Conservation (phyloP, 2,329 filamentous ascomycete species). For the Oidium heveae region DNA sequence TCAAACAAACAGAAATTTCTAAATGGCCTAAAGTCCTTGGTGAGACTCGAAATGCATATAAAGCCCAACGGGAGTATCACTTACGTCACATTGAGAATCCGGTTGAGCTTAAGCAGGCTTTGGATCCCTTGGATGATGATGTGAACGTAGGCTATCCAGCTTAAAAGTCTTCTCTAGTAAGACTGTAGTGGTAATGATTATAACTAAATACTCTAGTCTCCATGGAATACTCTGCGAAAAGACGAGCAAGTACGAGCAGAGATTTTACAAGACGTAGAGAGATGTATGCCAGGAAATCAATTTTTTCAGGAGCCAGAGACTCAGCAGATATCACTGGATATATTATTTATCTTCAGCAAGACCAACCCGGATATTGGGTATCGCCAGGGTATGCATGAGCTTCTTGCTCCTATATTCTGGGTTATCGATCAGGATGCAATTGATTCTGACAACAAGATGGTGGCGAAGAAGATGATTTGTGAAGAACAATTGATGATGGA, state of each 20-base stretch:
- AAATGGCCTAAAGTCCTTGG: too few species aligned
- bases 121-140: conserved; percentile 80
- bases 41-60: too few species aligned
- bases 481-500: conserved; percentile 22
- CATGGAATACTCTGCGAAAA: conserved; percentile 65
- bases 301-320: conserved; percentile 65
- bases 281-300: conserved; percentile 68
- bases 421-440: conserved; percentile 64
- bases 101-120: too few species aligned
- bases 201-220: conserved; percentile 41
- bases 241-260: conserved; percentile 70
- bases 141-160: conserved; percentile 20
- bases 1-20: too few species aligned
- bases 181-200: not conserved
- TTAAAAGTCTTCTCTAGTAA: conserved; percentile 2
- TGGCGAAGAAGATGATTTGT: conserved; percentile 8
- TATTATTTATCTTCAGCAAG: conserved; percentile 88
- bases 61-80: too few species aligned
- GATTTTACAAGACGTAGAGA: conserved; percentile 81
- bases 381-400: conserved; percentile 95
- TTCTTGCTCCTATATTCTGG: conserved; percentile 72
- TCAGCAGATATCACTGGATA: conserved; percentile 62
- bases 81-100: too few species aligned
- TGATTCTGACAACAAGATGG: conserved; percentile 18
- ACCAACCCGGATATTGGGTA: conserved; percentile 69